Conservation (phyloP, 495 filamentous ascomycete genomes). For the Geopyxis carbonaria region DNA sequence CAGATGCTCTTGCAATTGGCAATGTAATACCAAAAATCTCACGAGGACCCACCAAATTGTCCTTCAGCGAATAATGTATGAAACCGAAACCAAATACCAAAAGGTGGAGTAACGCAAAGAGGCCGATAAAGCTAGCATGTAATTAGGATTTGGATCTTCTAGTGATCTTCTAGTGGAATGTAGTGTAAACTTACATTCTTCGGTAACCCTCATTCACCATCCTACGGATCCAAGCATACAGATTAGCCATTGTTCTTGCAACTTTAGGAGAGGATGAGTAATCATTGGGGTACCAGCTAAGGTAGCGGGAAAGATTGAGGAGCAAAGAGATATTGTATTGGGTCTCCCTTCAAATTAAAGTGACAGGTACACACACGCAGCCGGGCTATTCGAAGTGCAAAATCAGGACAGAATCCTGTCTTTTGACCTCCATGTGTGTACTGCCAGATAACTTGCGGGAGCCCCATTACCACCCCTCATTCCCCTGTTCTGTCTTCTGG, state of each 20-base stretch:
- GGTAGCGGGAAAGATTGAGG: no score
- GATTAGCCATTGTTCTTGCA: constrained; percentile 20
- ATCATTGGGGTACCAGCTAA: no score
- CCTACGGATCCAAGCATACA: constrained; percentile 33
- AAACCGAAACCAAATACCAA: constrained; percentile 58
- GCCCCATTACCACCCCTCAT: neutral
- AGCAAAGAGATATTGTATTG: no score
- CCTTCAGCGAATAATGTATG: constrained; percentile 49
- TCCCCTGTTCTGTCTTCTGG: neutral
- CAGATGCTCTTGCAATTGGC: constrained; percentile 52
- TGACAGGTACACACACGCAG: no score
- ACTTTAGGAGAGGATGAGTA: no score
- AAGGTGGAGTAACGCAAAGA: constrained; percentile 48
- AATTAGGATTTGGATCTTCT: constrained; percentile 24
- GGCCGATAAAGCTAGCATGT: constrained; percentile 43
- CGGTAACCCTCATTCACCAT: constrained; percentile 67
- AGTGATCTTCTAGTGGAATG: neutral
- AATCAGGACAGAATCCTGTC: no score
- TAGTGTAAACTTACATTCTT: constrained; percentile 39
- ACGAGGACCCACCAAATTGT: constrained; percentile 44
- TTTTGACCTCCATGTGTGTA: no score
- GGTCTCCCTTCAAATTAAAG: no score
- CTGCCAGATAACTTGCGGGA: no score
- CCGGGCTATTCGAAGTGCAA: no score
- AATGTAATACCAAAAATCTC: constrained; percentile 51